phyloP scores from a whole-genome alignment of 192 early-diverging fungal species.

The Funneliformis geosporum region DNA sequence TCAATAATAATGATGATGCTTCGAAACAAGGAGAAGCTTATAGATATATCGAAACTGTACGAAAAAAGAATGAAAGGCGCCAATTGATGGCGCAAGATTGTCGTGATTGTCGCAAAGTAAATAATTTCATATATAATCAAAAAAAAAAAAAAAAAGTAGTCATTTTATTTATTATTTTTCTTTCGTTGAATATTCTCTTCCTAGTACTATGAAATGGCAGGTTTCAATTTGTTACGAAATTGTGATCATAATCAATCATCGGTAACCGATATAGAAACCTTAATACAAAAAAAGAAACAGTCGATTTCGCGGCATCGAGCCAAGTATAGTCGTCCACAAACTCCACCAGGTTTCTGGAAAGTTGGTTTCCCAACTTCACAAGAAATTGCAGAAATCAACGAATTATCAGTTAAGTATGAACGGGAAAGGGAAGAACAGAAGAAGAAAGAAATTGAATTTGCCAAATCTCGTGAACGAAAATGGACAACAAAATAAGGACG shows the following conservation, averaged over 20 bases:
- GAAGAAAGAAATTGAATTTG: not conserved
- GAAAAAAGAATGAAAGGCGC: slow-evolving; percentile 4
- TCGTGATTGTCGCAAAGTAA: slow-evolving; percentile 17
- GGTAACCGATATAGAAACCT: not conserved
- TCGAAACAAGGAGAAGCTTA: not conserved
- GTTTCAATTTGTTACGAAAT: not conserved
- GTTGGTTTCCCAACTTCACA: slow-evolving; percentile 12
- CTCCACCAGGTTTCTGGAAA: slow-evolving; percentile 22
- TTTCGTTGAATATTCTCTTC: not conserved
- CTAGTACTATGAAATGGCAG: slow-evolving; percentile 19
- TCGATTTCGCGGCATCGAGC: not conserved
- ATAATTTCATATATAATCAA: not conserved
- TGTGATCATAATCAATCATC: not conserved
- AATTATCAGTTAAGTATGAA: not conserved
- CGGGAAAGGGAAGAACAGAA: slow-evolving; percentile 15
- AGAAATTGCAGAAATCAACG: slow-evolving; percentile 3
- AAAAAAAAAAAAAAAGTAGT: not conserved
- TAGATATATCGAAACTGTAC: not conserved
- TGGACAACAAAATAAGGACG: not conserved
- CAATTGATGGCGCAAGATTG: slow-evolving; percentile 1
- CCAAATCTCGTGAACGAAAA: slow-evolving; percentile 1
- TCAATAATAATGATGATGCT: not conserved
- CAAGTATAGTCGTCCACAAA: slow-evolving; percentile 6
- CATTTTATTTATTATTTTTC: not conserved
- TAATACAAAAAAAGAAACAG: not conserved